Base-by-base conservation (phyloP, 1,284 basidiomycete species). In the Porogramme epimiltina region DNA sequence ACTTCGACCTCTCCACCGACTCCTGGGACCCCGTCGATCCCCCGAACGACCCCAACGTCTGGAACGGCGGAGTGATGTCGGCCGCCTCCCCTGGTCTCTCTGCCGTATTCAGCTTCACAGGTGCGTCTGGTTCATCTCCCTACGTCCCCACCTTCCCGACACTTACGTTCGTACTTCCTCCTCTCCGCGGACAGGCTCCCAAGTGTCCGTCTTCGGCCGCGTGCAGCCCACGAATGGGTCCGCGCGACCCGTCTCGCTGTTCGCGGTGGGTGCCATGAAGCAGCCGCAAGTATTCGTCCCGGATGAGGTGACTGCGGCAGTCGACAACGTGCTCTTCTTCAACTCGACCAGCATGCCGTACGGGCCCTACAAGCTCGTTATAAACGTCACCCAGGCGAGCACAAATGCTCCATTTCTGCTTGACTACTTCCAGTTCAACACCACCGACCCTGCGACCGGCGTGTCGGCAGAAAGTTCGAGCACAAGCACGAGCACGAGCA, bases 371-470 rank as follows among this genome's bases (percentile, higher is more conserved):
- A 50, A 44, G 4, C 51, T 56, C n/a, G 23, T 42, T 13, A 50
- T 56, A 28, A 56, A 56, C 37, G 45, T 56, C 33, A 36, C 51
- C 1, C 44, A 42, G 8, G 50, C 45, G 2, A 49, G 44, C 42
- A 4, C 41, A 10, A 28, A 43, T 19, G 39, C 51, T 0, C 55
- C 55, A 2, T 56, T 47, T n/a, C 33, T 47, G n/a, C 45, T 56
- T 20, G 55, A 56, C 20, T 56, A 56, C 13, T 43, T 52, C 36
- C 47, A 36, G 10, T 56, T 49, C 42, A 56, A 52, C 45, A 53
- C 36, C 3, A 44, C 51, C 16, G 26, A 53, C 24, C 51, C 51
- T 8, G 42, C 23, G 16, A 13, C 41, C 11, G 19, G 33, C 11
- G 20, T 22, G 4, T 25, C 42, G 22, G n/a, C 33, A 15, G 36